These are phyloP conservation scores for Xerocomellus intermedius DNA, from an alignment of 768 basidiomycete species.

Conservation along the genomic window DNA sequence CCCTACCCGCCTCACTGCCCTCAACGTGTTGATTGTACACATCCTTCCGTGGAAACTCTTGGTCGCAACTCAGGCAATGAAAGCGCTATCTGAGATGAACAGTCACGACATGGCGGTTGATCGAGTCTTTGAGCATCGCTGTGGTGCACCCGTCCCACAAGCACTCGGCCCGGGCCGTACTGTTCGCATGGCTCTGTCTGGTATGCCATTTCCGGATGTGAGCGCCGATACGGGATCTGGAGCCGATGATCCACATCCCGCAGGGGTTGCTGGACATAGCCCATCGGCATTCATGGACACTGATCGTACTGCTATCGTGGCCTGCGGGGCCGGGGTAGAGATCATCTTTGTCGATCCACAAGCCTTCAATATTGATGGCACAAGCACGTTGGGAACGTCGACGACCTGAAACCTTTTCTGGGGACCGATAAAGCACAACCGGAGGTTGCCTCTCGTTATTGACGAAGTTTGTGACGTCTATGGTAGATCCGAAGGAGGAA, in stretches of 20 bases:
- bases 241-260: slow-evolving; percentile 11
- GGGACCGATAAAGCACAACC: neutral
- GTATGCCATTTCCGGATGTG: slow-evolving; percentile 12
- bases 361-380: neutral
- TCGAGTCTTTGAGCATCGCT: slow-evolving; percentile 3
- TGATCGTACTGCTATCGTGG: neutral
- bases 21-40: slow-evolving; percentile 5
- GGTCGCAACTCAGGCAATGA: slow-evolving; percentile 1
- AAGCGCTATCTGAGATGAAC: slow-evolving; percentile 9
- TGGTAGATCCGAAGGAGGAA: no score
- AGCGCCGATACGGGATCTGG: neutral
- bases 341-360: slow-evolving; percentile 6
- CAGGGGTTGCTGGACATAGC: neutral
- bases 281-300: slow-evolving; percentile 13
- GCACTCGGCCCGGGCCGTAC: neutral
- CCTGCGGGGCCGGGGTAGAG: neutral
- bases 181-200: neutral
- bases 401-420: neutral
- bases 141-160: slow-evolving; percentile 4
- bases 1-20: neutral
- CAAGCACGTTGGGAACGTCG: neutral
- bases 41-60: slow-evolving; percentile 1
- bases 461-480: neutral
- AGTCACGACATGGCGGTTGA: slow-evolving; percentile 8
- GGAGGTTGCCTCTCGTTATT: neutral